Base-by-base conservation (phyloP, 2,329 filamentous ascomycete genomes). In the Paraconiothyrium brasiliense region DNA sequence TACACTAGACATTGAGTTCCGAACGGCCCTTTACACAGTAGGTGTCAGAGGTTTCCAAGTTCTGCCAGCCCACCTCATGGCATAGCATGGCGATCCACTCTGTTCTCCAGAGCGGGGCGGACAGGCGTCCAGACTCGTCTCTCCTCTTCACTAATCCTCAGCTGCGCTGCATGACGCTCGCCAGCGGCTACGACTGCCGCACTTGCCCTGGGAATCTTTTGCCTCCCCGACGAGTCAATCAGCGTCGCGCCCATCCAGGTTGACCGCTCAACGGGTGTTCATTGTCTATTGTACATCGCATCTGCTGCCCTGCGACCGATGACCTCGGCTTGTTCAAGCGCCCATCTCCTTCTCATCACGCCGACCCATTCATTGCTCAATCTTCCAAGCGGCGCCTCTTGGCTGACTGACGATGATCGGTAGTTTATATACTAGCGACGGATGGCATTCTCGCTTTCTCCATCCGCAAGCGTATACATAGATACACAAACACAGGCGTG, bases 401-500 rank as follows among this genome's bases (percentile, higher is more conserved):
- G 41, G 6, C 22, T 22, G 41, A n/a, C n/a, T 22, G 7, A n/a
- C 41, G 47, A 49, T 16, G 27, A 41, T 52, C 35, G 50, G 20
- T 41, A 14, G 37, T 22, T 16, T 41, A 30, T 10, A 16, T 24
- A 24, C n/a, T 20, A 24, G n/a, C 20, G 43, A 20, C 8, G 16
- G 4, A 46, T 46, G 43, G 43, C 8, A 46, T 22, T 46, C 43
- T 20, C 20, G 27, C 27, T n/a, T 54, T 34, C 37, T 54, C 50
- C 50, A 43, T 54, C 50, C 14, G 44, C 27, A 54, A 61, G 58
- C 57, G 63, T 61, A 48, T 48, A 11, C 63, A 49, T 48, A 11
- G 63, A 49, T n/a, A n/a, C n/a, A n/a, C 54, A 63, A 60, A 62
- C 65, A 69, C 56, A 54, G 63, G 59, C 57, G 48, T 52, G 47